Evolutionary conservation across 2,329 filamentous ascomycete species (phyloP).

Genomic region (Dendrostoma leiphaemia): DNA sequence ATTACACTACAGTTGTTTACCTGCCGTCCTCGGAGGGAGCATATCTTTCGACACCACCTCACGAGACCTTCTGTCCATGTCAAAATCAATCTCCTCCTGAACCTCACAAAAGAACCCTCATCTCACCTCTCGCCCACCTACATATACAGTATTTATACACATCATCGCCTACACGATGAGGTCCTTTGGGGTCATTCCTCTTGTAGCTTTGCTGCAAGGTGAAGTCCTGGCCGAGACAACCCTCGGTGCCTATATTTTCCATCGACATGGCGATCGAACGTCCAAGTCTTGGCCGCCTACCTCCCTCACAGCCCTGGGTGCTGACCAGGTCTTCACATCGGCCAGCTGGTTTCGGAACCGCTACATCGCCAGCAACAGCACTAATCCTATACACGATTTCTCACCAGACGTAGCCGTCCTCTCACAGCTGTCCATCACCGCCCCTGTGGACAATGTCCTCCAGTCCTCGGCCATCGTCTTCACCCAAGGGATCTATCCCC

Average conservation of each 20-base stretch:
- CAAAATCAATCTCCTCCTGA: no score
- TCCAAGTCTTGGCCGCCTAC: conserved; percentile 71
- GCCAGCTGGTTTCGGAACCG: conserved; percentile 74
- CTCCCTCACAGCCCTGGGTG: conserved; percentile 75
- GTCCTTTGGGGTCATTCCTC: conserved; percentile 32
- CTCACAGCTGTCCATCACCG: conserved; percentile 68
- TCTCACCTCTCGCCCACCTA: no score
- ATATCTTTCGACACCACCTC: no score
- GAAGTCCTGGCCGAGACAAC: conserved; percentile 58
- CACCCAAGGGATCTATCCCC: conserved; percentile 84
- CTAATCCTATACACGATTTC: conserved; percentile 63
- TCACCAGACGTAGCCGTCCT: conserved; percentile 64
- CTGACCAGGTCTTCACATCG: conserved; percentile 69
- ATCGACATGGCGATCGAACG: conserved; percentile 85
- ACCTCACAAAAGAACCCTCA: no score
- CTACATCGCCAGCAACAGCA: conserved; percentile 65
- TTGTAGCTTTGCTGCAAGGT: conserved; percentile 35
- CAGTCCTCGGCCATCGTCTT: conserved; percentile 79
- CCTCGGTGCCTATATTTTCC: conserved; percentile 82
- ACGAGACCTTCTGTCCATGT: no score
- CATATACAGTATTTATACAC: no score
- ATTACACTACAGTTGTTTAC: no score
- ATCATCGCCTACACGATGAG: conserved; percentile 26
- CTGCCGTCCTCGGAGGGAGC: no score
- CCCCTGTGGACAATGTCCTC: conserved; percentile 74